Conservation (phyloP, 2,329 filamentous ascomycete genomes). For the Stagonosporopsis rhizophila region DNA sequence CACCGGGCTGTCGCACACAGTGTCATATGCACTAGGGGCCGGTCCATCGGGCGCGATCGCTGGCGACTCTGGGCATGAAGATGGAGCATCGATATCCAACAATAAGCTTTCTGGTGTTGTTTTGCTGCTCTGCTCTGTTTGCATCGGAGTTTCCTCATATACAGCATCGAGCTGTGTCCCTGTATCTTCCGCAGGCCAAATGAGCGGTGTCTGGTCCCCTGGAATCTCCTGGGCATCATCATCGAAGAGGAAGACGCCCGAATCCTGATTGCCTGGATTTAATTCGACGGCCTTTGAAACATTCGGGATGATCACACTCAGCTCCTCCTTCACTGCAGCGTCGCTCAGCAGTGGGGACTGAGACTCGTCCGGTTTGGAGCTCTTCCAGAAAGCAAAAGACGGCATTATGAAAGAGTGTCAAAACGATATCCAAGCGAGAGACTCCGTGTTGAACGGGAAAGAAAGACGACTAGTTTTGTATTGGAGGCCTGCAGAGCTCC, state of each 20-base stretch:
- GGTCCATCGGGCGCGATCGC: conserved; percentile 4
- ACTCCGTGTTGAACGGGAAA: conserved; percentile 4
- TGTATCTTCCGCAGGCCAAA: not conserved
- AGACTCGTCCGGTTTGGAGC: conserved; percentile 20
- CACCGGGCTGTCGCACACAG: not conserved
- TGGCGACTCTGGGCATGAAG: not conserved
- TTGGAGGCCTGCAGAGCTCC: not conserved
- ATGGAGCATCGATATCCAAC: conserved; percentile 1
- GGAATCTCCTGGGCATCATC: conserved; percentile 19
- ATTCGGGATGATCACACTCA: not conserved
- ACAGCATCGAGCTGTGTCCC: not conserved
- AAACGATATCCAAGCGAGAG: conserved; percentile 1
- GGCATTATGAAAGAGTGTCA: conserved; percentile 24
- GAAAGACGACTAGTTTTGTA: not conserved
- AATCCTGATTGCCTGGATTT: conserved; percentile 25
- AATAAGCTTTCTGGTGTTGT: not conserved
- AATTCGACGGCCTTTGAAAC: conserved; percentile 19
- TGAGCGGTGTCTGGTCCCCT: conserved; percentile 5
- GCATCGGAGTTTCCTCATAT: not conserved
- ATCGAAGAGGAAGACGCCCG: conserved; percentile 29
- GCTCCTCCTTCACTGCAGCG: conserved; percentile 5
- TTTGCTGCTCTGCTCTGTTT: not conserved
- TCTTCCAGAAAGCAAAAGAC: conserved; percentile 34
- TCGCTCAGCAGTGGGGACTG: conserved; percentile 15
- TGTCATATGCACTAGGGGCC: not conserved